Evolutionary conservation across 345 rosid genomes (phyloP), one percentile per base, ranked within the genome.

Genomic region (Aquilaria sinensis): DNA sequence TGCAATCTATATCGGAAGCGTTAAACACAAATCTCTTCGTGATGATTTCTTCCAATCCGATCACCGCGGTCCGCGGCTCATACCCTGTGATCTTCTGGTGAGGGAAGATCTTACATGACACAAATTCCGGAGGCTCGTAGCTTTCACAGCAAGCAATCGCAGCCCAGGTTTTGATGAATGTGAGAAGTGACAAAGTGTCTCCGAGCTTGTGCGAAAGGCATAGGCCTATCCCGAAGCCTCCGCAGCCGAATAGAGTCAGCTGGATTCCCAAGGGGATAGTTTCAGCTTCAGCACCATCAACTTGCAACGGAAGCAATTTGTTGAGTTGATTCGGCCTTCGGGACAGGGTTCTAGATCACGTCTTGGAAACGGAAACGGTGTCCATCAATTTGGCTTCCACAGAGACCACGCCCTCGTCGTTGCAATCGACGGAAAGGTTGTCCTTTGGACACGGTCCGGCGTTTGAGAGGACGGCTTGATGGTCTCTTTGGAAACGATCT

Each of bases 181-280:
- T 29, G 13, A 70, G 54, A 11, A 53, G 7, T 2, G 80, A 69
- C 4, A 58, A 23, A 12, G 67, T 78, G 31, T 79, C 83, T 12
- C 68, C 64, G 1, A 72, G 6, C 58, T 67, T 72, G 66, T 79
- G 83, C 1, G 75, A 75, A 31, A 72, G 4, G 63, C 80, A 67
- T 10, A 67, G 13, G 8, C 74, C 61, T 13, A 79, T 12, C n/a
- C 56, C 80, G 0, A 79, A 12, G 11, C 83, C 76, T 0, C 80
- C 72, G 2, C 76, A 67, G 7, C 51, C 51, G 50, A 80, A 77
- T 34, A 48, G 23, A 34, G 72, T 80, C 65, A 76, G 54, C 61
- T 83, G 88, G 53, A 80, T 12, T 1, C 72, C 75, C 0, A 57
- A 12, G 1, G 61, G 66, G 9, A 72, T 0, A n/a, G n/a, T n/a